Conservation (phyloP, 106 monocot genomes). For the Iris macrosiphon region DNA sequence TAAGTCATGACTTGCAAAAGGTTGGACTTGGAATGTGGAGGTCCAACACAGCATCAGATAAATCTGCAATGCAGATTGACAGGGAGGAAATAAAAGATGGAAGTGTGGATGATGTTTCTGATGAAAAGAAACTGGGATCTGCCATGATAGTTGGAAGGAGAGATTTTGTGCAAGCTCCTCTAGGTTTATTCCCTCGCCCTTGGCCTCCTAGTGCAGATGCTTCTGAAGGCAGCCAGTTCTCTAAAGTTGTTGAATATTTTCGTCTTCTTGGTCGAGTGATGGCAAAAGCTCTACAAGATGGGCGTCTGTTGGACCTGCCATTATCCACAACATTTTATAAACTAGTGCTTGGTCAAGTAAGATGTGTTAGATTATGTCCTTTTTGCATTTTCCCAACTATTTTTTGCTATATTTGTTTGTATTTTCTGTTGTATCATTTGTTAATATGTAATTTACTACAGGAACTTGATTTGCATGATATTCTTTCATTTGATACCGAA, state of each 20-base stretch:
- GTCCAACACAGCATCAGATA: conserved; percentile 30
- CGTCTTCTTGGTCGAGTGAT: conserved; percentile 76
- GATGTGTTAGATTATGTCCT: conserved; percentile 1
- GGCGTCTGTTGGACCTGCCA: conserved; percentile 79
- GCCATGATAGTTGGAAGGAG: conserved; percentile 21
- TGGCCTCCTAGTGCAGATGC: conserved; percentile 65
- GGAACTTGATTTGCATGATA: conserved; percentile 93
- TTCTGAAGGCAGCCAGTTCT: conserved; percentile 63
- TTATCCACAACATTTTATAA: conserved; percentile 85
- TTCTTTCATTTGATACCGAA: conserved; percentile 86
- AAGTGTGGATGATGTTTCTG: conserved; percentile 23
- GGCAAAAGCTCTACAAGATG: conserved; percentile 98
- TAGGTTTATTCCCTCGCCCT: conserved; percentile 91
- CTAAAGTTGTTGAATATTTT: conserved; percentile 82
- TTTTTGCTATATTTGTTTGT: neutral
- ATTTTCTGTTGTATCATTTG: too few species aligned
- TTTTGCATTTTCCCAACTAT: neutral
- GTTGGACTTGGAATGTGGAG: conserved; percentile 80
- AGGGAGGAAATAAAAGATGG: conserved; percentile 11
- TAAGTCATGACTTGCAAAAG: conserved; percentile 94
- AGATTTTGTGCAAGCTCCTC: conserved; percentile 57
- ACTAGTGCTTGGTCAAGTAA: conserved; percentile 81
- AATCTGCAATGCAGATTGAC: conserved; percentile 50
- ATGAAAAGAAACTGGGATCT: conserved; percentile 20
- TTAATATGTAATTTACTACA: conserved; percentile 9